Percentiles rank a stretch among this genome's conserved stretches.
Conservation (phyloP, 2,329 filamentous ascomycete genomes). For the Sphaerulina musiva region DNA sequence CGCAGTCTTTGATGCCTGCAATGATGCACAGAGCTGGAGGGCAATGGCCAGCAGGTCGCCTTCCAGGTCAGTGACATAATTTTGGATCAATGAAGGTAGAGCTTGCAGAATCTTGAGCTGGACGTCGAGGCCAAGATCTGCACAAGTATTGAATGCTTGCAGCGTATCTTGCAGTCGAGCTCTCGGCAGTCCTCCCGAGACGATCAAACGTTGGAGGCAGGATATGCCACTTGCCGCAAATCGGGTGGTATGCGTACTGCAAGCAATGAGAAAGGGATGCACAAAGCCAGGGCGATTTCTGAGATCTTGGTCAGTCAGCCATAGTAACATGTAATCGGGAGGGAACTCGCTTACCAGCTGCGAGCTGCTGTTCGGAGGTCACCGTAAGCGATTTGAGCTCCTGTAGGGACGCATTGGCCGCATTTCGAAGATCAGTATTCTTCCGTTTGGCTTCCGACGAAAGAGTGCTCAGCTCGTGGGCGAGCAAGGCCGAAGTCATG, state of each 20-base stretch:
- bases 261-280: slow-evolving; percentile 90
- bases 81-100: slow-evolving; percentile 79
- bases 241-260: slow-evolving; percentile 80
- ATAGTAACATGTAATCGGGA: not conserved
- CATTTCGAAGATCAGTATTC: slow-evolving; percentile 80
- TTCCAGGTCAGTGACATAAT: slow-evolving; percentile 75
- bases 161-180: slow-evolving; percentile 78
- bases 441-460: slow-evolving; percentile 79
- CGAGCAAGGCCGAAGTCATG: slow-evolving; percentile 31
- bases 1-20: slow-evolving; percentile 85
- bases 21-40: slow-evolving; percentile 81
- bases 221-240: slow-evolving; percentile 68
- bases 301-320: slow-evolving; percentile 61
- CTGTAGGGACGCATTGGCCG: slow-evolving; percentile 86
- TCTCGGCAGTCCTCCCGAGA: slow-evolving; percentile 66
- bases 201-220: slow-evolving; percentile 81
- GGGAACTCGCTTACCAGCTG: slow-evolving; percentile 51
- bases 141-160: slow-evolving; percentile 78
- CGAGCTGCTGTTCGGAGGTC: slow-evolving; percentile 68
- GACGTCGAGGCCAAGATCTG: slow-evolving; percentile 67
- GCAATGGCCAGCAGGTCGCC: slow-evolving; percentile 74
- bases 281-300: slow-evolving; percentile 75
- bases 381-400: slow-evolving; percentile 73
- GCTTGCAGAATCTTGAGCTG: slow-evolving; percentile 95
- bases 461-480: slow-evolving; percentile 29